Conservation (phyloP, 345 rosid species). For the Microthlaspi erraticum region DNA sequence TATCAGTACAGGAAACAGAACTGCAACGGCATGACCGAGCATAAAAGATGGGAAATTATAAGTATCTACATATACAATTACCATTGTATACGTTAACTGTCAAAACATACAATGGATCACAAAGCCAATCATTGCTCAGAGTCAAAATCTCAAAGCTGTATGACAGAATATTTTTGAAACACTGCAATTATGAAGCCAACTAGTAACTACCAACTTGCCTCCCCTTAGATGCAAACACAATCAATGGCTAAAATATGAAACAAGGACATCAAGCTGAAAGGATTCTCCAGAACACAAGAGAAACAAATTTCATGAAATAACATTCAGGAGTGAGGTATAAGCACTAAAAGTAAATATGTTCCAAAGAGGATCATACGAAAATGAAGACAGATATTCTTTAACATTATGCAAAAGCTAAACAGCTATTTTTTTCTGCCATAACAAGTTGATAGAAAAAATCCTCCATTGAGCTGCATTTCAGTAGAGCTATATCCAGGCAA, state of each 20-base stretch:
- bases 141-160: conserved; percentile 17
- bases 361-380: conserved; percentile 17
- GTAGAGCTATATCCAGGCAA: conserved; percentile 12
- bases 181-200: not conserved
- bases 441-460: conserved; percentile 24
- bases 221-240: conserved; percentile 13
- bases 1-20: conserved; percentile 4
- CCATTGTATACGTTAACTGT: not conserved
- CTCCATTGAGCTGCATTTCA: conserved; percentile 2
- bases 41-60: not conserved
- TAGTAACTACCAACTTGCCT: conserved; percentile 23
- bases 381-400: conserved; percentile 21
- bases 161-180: conserved; percentile 7
- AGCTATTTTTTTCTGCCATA: conserved; percentile 14
- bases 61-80: not conserved
- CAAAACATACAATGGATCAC: not conserved
- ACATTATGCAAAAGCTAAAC: conserved; percentile 18
- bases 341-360: conserved; percentile 28
- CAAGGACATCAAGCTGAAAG: conserved; percentile 5
- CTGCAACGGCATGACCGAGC: not conserved
- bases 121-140: conserved; percentile 14
- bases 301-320: conserved; percentile 9
- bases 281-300: conserved; percentile 21
- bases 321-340: conserved; percentile 11
- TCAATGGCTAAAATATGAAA: conserved; percentile 15